Evolutionary conservation across 495 filamentous ascomycete species (phyloP), one percentile per base, ranked within the genome.

Genomic region (Ramalina intermedia): DNA sequence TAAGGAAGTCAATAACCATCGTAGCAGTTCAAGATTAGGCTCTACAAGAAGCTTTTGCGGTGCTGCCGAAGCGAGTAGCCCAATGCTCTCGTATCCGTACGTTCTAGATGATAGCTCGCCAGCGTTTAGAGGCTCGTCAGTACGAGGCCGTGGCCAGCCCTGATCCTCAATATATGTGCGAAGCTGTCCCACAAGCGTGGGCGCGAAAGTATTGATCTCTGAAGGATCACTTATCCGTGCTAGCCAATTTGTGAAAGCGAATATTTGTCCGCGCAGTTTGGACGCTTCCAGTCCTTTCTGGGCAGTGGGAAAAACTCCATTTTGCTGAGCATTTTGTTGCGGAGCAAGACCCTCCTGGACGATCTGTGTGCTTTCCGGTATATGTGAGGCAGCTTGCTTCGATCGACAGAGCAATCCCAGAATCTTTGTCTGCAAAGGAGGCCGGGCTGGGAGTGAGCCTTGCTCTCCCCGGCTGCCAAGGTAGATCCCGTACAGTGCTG

Each of bases 221-320:
- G 67, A 68, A 8, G 66, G 62, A 11, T 78, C 76, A 20, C 78
- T 84, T 58, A 86, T 83, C 40, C 82, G 75, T 6, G 87, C 85
- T 18, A 89, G 78, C 80, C 89, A 95, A 40, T 85, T 87, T 26
- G 88, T 81, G 57, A 87, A 93, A 39, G 79, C 79, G 58, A 96
- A 89, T n/a, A 93, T 76, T 23, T 89, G 85, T 41, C 80, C 79
- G 49, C 85, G 75, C 13, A 96, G 66, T 57, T 85, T 85, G 9
- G 76, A 72, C 6, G 74, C 75, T 60, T 87, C 83, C n/a, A 85
- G 64, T 1, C 82, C 81, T 45, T 74, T 63, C 16, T 61, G 61
- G 1, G 60, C 67, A 21, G 72, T 61, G 47, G 71, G 65, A 35
- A 68, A 66, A 48, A 64, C 75, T 57, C 57, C 49, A 36, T 61